A percentile compares a stretch with the other conserved stretches of the same genome.
Conservation (phyloP, 1,139 yeast genomes). For the Candida sanyaensis region DNA sequence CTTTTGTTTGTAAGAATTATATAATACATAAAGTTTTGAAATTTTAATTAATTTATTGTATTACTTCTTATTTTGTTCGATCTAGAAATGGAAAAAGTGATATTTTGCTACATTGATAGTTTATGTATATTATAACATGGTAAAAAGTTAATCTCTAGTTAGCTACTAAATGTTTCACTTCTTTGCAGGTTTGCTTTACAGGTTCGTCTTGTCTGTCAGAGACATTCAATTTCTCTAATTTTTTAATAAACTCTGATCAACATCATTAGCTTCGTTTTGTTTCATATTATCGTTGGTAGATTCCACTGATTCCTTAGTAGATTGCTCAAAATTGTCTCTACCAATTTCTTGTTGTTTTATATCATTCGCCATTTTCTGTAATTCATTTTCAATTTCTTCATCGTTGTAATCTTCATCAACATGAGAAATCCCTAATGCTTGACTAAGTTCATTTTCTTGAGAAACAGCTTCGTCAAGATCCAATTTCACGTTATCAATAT, state of each 20-base stretch:
- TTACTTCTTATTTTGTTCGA: background rate
- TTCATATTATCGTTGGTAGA: background rate
- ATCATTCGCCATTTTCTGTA: conserved; percentile 15
- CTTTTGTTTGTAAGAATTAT: background rate
- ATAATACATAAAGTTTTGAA: background rate
- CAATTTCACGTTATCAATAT: conserved; percentile 35
- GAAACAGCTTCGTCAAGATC: conserved; percentile 44
- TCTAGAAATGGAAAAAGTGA: too few species aligned
- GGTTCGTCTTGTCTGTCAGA: background rate
- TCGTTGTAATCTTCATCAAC: conserved; percentile 20
- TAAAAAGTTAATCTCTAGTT: background rate
- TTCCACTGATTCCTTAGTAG: conserved; percentile 8
- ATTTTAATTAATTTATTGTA: too few species aligned
- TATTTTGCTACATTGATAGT: too few species aligned
- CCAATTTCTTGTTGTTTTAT: background rate
- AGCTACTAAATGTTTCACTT: background rate
- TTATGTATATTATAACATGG: too few species aligned
- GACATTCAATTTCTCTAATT: conserved; percentile 14
- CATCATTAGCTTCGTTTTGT: background rate
- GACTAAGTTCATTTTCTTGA: conserved; percentile 33
- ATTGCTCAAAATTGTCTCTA: conserved; percentile 7
- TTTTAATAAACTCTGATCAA: conserved; percentile 7
- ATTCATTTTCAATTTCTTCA: conserved; percentile 37
- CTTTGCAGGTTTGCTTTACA: background rate
- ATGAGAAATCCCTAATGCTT: conserved; percentile 26